These are phyloP conservation scores for Dictyostelium purpureum DNA, from an alignment of 78 protist species.

Conservation along the genomic window DNA sequence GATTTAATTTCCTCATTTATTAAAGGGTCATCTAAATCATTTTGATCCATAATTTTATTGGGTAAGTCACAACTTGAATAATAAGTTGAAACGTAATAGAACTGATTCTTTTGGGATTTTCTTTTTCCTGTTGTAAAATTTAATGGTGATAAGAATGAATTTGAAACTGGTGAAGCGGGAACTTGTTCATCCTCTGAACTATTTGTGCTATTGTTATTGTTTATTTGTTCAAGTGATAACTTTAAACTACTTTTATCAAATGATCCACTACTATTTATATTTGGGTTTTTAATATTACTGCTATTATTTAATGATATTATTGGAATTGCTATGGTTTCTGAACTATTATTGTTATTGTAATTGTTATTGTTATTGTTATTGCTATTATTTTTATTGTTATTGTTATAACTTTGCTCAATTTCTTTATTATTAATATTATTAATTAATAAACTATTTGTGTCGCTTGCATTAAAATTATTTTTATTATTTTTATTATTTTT, in stretches of 20 bases:
- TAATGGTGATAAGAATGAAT: conserved; percentile 64
- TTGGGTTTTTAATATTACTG: background rate
- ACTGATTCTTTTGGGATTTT: conserved; percentile 50
- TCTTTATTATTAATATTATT: background rate
- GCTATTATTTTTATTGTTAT: background rate
- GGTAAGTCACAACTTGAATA: conserved; percentile 66
- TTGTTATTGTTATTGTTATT: background rate
- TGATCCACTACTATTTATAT: background rate
- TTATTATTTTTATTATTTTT: background rate
- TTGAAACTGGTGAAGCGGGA: conserved; percentile 3
- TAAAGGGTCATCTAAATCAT: background rate
- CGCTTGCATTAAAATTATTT: background rate
- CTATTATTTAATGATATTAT: background rate
- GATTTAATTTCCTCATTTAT: background rate
- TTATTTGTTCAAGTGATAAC: background rate
- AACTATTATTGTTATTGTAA: background rate
- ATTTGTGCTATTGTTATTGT: background rate
- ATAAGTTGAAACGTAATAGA: conserved; percentile 44
- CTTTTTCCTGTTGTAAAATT: conserved; percentile 60
- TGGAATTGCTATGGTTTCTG: background rate
- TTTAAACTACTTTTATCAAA: conserved; percentile 2
- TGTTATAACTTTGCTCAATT: background rate
- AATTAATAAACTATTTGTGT: background rate
- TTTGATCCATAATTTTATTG: background rate
- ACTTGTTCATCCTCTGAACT: conserved; percentile 6